A percentile compares a stretch with the other conserved stretches of the same genome.
phyloP scores from a whole-genome alignment of 2,329 filamentous ascomycete genomes.

The Alternaria hordeiaustralica region DNA sequence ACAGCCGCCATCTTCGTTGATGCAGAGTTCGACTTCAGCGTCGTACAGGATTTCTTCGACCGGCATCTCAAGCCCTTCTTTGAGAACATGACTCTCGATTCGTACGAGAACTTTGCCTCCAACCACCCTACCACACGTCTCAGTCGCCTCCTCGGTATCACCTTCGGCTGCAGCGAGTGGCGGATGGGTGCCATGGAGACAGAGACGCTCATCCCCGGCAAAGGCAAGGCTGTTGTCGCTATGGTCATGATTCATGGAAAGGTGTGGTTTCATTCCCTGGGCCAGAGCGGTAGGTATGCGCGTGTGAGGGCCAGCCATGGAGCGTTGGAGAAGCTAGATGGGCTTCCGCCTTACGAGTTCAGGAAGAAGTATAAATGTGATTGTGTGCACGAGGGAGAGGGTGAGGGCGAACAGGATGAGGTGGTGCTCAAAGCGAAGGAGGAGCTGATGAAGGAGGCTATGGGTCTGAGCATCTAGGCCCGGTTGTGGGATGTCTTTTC shows the following conservation, averaged over 20 bases:
- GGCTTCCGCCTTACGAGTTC: conserved; percentile 64
- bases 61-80: conserved; percentile 78
- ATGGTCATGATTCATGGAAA: conserved; percentile 78
- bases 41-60: conserved; percentile 80
- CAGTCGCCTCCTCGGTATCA: conserved; percentile 66
- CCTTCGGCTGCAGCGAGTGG: conserved; percentile 70
- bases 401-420: not conserved
- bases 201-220: conserved; percentile 55
- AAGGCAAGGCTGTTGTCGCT: conserved; percentile 63
- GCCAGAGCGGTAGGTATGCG: conserved; percentile 73
- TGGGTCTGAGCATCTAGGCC: conserved; percentile 24
- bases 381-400: conserved; percentile 55
- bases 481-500: not conserved
- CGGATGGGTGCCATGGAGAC: conserved; percentile 49
- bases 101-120: conserved; percentile 84
- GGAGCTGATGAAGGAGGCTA: conserved; percentile 23
- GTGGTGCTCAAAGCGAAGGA: conserved; percentile 11
- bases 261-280: conserved; percentile 67
- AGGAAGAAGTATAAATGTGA: conserved; percentile 66
- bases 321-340: conserved; percentile 60
- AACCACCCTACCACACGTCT: conserved; percentile 82
- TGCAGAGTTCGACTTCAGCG: conserved; percentile 75
- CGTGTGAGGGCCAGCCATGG: conserved; percentile 70
- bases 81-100: conserved; percentile 73
- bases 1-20: conserved; percentile 93